Evolutionary conservation across 768 basidiomycete genomes (phyloP), one percentile per base, ranked within the genome.

Genomic region (Mycena vulgaris): DNA sequence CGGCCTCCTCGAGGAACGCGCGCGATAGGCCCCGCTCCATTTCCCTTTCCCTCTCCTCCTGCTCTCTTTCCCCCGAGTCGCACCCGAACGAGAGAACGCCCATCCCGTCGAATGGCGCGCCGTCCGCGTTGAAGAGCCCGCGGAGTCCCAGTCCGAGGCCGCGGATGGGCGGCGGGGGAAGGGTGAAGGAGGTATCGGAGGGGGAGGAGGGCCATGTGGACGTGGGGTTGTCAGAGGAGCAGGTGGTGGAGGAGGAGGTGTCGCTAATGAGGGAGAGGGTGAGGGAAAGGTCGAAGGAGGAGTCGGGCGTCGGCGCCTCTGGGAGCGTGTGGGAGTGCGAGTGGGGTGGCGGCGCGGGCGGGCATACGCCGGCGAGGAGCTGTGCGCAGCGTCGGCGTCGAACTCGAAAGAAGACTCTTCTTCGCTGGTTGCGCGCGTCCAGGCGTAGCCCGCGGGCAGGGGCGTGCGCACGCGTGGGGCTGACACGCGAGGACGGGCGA

Each of bases 241-340:
- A 65, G 2, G 58, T 57, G 33, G 53, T 19, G 25, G 31, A 4
- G 8, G 59, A 62, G 45, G 66, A 68, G 13, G 66, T 68, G 58
- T 68, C 71, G 68, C 67, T 69, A 59, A 68, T 66, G 58, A 69
- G 67, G 25, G 71, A 72, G 47, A 72, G 61, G 47, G n/a, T n/a
- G 62, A 62, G 64, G 63, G 69, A 27, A 63, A 68, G 16, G 60
- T 69, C 66, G 64, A 72, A 73, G 37, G 63, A 69, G 6, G 60
- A 45, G 37, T 62, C 63, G 8, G 68, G 51, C 9, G 52, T 33
- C 19, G 49, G 42, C 10, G 19, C 31, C 4, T 27, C 23, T 5
- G 47, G n/a, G 25, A 6, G 47, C 11, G 35, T 27, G 7, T 48
- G 11, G 23, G 52, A 49, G 23, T 5, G 35, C n/a, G 28, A 6